Evolutionary conservation across 441 rosid species (phyloP), one percentile per base, ranked within the genome.

Genomic region (Populus hybrid): DNA sequence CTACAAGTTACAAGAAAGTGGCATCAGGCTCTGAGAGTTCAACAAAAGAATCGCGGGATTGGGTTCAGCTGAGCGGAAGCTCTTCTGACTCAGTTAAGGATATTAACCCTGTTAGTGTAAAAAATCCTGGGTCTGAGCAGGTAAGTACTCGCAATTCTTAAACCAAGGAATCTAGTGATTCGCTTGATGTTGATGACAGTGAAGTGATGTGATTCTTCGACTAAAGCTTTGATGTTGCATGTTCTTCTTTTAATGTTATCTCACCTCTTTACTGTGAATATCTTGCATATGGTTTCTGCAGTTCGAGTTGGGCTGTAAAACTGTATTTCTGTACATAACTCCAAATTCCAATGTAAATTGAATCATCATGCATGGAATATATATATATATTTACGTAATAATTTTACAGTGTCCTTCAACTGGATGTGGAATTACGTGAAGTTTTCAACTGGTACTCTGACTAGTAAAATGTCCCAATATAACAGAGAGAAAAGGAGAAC

Each of bases 181-280:
- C 92, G 97, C 87, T 87, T 78, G 83, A 91, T 83, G 79, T 90
- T 50, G 89, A 91, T 78, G 92, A 88, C 76, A 86, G 91, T 74
- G 90, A 84, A 67, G 89, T 83, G 72, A 84, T 83, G 70, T 83
- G 88, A 89, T 54, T n/a, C 28, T 73, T 6, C 28, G 34, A 10
- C 42, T 26, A 69, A 34, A 67, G 28, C 69, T 61, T 64, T 14
- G 18, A 6, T 32, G 76, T 16, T 74, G 40, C 66, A 28, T 74
- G 76, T 75, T 42, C 18, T 42, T 42, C 18, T 42, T 71, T 83
- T 54, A 76, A 46, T 36, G 28, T 74, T 73, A 38, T 70, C 69
- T 42, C 30, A 50, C 78, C 24, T 28, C 73, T 30, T 61, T 42
- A 23, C 35, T 89, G 88, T 87, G 79, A 80, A 89, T 86, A 84